These are phyloP conservation scores for Podosphaera xanthii DNA, from an alignment of 2,329 filamentous ascomycete species.

Conservation along the genomic window DNA sequence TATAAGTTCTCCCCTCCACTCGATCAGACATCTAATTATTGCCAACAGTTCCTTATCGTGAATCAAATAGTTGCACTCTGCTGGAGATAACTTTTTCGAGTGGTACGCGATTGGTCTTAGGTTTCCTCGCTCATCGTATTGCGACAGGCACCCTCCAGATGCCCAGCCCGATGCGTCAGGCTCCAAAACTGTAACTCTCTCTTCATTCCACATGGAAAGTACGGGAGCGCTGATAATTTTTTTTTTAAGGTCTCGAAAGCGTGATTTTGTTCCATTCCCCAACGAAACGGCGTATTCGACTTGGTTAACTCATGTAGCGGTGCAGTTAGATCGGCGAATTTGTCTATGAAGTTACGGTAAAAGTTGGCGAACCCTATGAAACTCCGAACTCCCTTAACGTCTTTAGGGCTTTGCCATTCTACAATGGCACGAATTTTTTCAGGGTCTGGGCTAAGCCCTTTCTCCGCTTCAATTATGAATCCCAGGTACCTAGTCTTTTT, in stretches of 20 bases:
- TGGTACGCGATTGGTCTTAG: too few relatives aligned
- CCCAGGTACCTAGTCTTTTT: too few relatives aligned
- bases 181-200: not conserved
- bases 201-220: not conserved
- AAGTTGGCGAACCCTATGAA: not conserved
- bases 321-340: not conserved
- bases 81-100: too few relatives aligned
- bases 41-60: not conserved
- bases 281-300: not conserved
- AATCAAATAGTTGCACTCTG: not conserved
- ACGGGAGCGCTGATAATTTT: not conserved
- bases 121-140: too few relatives aligned
- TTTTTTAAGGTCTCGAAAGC: not conserved
- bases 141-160: too few relatives aligned
- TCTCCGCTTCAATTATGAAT: too few relatives aligned
- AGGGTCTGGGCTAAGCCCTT: too few relatives aligned
- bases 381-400: not conserved
- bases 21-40: not conserved
- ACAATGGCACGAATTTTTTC: too few relatives aligned
- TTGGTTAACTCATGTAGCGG: not conserved
- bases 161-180: too few relatives aligned
- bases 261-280: not conserved
- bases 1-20: not conserved
- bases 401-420: not conserved
- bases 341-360: not conserved